Evolutionary conservation across 345 rosid species (phyloP).

Genomic region (Crucihimalaya himalaica): DNA sequence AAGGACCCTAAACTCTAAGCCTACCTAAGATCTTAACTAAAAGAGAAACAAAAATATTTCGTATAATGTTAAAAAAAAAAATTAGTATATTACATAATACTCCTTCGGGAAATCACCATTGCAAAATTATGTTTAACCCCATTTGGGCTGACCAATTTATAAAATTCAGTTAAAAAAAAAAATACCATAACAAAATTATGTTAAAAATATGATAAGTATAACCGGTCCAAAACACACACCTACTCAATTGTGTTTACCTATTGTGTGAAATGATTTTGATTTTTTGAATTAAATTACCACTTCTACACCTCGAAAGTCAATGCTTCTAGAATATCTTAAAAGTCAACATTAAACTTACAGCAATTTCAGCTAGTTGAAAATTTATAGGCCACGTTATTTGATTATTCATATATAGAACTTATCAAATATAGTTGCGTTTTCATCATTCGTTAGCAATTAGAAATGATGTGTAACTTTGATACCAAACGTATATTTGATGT

Average conservation of each 20-base stretch:
- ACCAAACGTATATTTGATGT: not conserved
- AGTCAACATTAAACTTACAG: not conserved
- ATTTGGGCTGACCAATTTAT: too few species aligned
- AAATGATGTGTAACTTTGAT: not conserved
- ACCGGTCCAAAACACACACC: not conserved
- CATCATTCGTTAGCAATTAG: not conserved
- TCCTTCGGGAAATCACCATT: not conserved
- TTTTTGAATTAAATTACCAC: not conserved
- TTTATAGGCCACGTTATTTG: not conserved
- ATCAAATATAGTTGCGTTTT: not conserved
- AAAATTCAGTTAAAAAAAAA: too few species aligned
- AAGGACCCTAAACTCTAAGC: not conserved
- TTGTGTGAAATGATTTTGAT: not conserved
- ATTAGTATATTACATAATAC: too few species aligned
- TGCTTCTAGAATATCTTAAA: slow-evolving; percentile 23
- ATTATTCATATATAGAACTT: not conserved
- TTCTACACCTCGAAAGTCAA: not conserved
- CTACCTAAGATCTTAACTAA: not conserved
- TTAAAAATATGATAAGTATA: not conserved
- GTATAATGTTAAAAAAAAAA: too few species aligned
- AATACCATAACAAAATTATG: not conserved
- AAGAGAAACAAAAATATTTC: not conserved
- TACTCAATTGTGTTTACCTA: not conserved
- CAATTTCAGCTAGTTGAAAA: not conserved
- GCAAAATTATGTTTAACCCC: not conserved